Evolutionary conservation across 129 eudicot species (phyloP).

Genomic region (Dittrichia graveolens): DNA sequence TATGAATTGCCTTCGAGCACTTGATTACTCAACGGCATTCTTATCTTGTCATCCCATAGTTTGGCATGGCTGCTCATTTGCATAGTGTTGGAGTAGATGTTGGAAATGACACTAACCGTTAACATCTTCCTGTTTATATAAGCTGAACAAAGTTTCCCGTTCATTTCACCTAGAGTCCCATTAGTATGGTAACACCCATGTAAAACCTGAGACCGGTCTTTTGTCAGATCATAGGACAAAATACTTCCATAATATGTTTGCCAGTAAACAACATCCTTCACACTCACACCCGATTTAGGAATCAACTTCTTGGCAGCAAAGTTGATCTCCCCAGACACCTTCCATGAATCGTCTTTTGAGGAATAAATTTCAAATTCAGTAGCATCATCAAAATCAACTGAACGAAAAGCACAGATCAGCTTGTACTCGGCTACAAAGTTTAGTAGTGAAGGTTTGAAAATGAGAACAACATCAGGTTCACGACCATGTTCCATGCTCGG

Average conservation of each 20-base stretch:
- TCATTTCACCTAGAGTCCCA: conserved; percentile 43
- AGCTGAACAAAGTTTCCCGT: conserved; percentile 56
- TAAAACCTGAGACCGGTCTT: conserved; percentile 47
- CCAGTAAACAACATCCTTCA: conserved; percentile 51
- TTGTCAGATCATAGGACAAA: conserved; percentile 50
- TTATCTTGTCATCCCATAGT: conserved; percentile 35
- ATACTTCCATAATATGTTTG: conserved; percentile 20
- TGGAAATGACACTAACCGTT: conserved; percentile 27
- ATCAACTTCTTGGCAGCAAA: conserved; percentile 32
- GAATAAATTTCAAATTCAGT: conserved; percentile 64
- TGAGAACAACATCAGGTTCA: conserved; percentile 51
- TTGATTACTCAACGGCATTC: conserved; percentile 10
- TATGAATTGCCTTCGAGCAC: not conserved
- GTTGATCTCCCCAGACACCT: conserved; percentile 52
- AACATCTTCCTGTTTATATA: not conserved
- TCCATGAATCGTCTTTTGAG: conserved; percentile 56
- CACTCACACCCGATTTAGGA: conserved; percentile 46
- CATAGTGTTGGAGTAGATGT: conserved; percentile 53
- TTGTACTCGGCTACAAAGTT: conserved; percentile 60
- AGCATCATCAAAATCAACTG: conserved; percentile 60
- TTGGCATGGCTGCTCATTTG: conserved; percentile 41
- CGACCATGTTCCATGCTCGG: conserved; percentile 57
- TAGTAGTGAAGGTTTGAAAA: conserved; percentile 59
- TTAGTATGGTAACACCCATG: not conserved
- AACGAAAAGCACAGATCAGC: conserved; percentile 57